Evolutionary conservation across 2,329 filamentous ascomycete species (phyloP), one percentile per base, ranked within the genome.

Genomic region (Penicillium vulpinum): DNA sequence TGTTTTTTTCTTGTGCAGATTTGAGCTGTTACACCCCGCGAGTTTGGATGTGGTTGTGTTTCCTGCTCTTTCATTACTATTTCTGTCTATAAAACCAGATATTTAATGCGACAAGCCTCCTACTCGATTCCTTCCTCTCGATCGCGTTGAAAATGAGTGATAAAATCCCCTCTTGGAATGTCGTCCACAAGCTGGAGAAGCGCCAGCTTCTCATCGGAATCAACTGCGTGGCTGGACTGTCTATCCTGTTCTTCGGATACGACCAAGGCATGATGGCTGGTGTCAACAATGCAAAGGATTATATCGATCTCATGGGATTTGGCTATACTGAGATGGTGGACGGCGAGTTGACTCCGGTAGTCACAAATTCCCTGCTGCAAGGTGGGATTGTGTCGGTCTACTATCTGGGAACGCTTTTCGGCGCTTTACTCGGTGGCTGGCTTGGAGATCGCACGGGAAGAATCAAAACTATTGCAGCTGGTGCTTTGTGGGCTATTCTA

Each of bases 211-310:
- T 87, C 54, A 78, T 85, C 55, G 81, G 82, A 36, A 83, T 89
- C 71, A 88, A 88, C 69, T 81, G 79, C 46, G 76, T 88, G 15
- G 86, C 86, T 1, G 85, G 79, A 2, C 70, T 89, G 15, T 87
- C 85, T 15, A 89, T 88, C 60, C 85, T 88, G 71, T 88, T 89
- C 77, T 88, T 88, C 63, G 86, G 78, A 49, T 79, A 87, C 81
- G 85, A 79, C 48, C 77, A 79, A 58, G 76, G 77, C 31, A 77
- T 82, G 74, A 81, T 82, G 79, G 83, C 83, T 18, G 87, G 87
- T 54, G 86, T 89, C 13, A 89, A 89, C 72, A 86, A 83, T 45
- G 80, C 85, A 38, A 81, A 81, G 48, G 74, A 88, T 68, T 90
- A 89, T 66, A 83, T 86, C 49, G 77, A 83, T 36, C 74, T 83